A percentile compares a stretch with the other conserved stretches of the same genome.
phyloP scores from a whole-genome alignment of 805 yeast species.

The Zygosaccharomyces bisporus region DNA sequence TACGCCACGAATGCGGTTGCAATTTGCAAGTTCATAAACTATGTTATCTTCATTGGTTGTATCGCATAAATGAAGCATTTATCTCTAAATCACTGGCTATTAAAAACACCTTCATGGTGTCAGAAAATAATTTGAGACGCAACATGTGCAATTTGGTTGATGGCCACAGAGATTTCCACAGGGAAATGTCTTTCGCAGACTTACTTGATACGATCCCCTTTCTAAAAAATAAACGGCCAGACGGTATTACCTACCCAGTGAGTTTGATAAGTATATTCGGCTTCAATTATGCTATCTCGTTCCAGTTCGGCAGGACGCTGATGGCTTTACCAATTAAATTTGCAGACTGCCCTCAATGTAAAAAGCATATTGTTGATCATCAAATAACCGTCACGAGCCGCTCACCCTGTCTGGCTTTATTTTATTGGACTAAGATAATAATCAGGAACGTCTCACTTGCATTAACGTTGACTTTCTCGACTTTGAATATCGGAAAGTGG shows the following conservation, averaged over 20 bases:
- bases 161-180: conserved; percentile 20
- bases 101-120: conserved; percentile 6
- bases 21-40: conserved; percentile 31
- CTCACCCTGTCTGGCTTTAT: conserved; percentile 8
- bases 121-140: conserved; percentile 16
- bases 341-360: conserved; percentile 26
- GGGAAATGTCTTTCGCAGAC: conserved; percentile 16
- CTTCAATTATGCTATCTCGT: conserved; percentile 3
- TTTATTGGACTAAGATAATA: conserved; percentile 5
- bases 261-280: conserved; percentile 12
- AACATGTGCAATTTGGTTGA: conserved; percentile 19
- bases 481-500: conserved; percentile 21
- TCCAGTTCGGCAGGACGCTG: neutral
- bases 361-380: conserved; percentile 11
- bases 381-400: conserved; percentile 11
- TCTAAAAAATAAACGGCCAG: conserved; percentile 12
- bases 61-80: conserved; percentile 17
- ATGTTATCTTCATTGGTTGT: conserved; percentile 28
- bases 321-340: conserved; percentile 12
- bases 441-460: conserved; percentile 14
- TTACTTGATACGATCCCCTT: conserved; percentile 15
- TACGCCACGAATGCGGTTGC: conserved; percentile 31
- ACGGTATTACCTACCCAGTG: conserved; percentile 12
- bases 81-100: conserved; percentile 7
- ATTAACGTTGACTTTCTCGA: conserved; percentile 8